Evolutionary conservation across 768 basidiomycete species (phyloP).

Genomic region (Coprinopsis marcescibilis): DNA sequence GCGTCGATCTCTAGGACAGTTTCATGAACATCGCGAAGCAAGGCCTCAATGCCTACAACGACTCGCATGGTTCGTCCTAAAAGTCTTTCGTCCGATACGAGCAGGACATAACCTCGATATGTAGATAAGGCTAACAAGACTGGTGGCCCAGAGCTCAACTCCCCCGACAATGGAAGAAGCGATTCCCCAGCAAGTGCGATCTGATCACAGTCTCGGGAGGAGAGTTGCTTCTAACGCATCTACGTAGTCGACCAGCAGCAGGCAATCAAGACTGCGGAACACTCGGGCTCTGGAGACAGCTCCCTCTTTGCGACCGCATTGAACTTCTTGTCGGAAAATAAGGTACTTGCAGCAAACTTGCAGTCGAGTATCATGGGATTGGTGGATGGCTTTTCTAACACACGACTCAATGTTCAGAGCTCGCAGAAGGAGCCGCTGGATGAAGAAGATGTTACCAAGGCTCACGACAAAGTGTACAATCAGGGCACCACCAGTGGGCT

Average conservation of each 20-base stretch:
- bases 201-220: neutral
- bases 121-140: slow-evolving; percentile 46
- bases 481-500: slow-evolving; percentile 45
- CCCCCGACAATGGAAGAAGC: slow-evolving; percentile 52
- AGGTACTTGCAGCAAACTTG: slow-evolving; percentile 27
- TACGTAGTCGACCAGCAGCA: slow-evolving; percentile 51
- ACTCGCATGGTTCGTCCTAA: slow-evolving; percentile 36
- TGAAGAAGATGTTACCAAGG: slow-evolving; percentile 54
- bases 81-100: slow-evolving; percentile 9
- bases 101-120: slow-evolving; percentile 14
- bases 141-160: slow-evolving; percentile 60
- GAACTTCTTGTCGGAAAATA: slow-evolving; percentile 44
- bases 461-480: slow-evolving; percentile 60
- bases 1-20: slow-evolving; percentile 23
- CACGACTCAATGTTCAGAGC: slow-evolving; percentile 31
- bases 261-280: slow-evolving; percentile 49
- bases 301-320: slow-evolving; percentile 54
- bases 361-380: neutral
- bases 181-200: too few species aligned
- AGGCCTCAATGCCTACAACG: slow-evolving; percentile 48
- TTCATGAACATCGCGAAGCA: slow-evolving; percentile 60
- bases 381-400: neutral
- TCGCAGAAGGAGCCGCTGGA: slow-evolving; percentile 57
- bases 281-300: slow-evolving; percentile 50
- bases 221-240: too few species aligned